Conservation (phyloP, 192 early-diverging fungal species). For the Coemansia sp. region DNA sequence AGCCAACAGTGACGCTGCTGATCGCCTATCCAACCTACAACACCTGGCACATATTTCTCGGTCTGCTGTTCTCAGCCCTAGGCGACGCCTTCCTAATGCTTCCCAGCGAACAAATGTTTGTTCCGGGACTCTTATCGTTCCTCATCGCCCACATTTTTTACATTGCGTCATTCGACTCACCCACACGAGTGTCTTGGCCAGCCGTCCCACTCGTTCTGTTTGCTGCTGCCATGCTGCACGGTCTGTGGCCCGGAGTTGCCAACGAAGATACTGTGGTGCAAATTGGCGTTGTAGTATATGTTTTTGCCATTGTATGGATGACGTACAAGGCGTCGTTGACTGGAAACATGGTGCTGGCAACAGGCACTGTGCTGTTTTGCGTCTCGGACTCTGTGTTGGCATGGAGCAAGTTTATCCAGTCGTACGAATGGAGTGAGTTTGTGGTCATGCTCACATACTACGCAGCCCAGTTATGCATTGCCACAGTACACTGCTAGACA, state of each 20-base stretch:
- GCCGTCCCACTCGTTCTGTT: slow-evolving; percentile 20
- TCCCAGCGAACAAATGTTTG: slow-evolving; percentile 33
- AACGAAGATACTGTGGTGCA: slow-evolving; percentile 32
- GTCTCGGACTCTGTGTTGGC: slow-evolving; percentile 50
- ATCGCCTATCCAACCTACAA: slow-evolving; percentile 24
- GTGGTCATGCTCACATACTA: slow-evolving; percentile 49
- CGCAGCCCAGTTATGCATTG: slow-evolving; percentile 48
- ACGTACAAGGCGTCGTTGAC: slow-evolving; percentile 39
- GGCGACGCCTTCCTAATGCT: slow-evolving; percentile 44
- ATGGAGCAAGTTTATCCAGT: slow-evolving; percentile 33
- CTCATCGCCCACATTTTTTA: slow-evolving; percentile 42
- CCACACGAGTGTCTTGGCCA: slow-evolving; percentile 19
- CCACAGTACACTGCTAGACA: slow-evolving; percentile 16
- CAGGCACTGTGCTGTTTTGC: slow-evolving; percentile 42
- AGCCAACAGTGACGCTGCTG: slow-evolving; percentile 42
- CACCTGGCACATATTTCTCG: slow-evolving; percentile 12
- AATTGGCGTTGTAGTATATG: slow-evolving; percentile 34
- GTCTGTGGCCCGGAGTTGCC: slow-evolving; percentile 20
- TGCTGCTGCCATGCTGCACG: slow-evolving; percentile 22
- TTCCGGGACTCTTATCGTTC: slow-evolving; percentile 41
- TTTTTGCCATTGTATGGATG: slow-evolving; percentile 33
- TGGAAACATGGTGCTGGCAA: slow-evolving; percentile 12
- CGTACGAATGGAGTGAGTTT: slow-evolving; percentile 35
- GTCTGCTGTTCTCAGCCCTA: slow-evolving; percentile 31
- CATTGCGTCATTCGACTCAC: slow-evolving; percentile 16